Evolutionary conservation across 2,329 filamentous ascomycete species (phyloP), one percentile per base, ranked within the genome.

Genomic region (Trichophyton mentagrophytes): DNA sequence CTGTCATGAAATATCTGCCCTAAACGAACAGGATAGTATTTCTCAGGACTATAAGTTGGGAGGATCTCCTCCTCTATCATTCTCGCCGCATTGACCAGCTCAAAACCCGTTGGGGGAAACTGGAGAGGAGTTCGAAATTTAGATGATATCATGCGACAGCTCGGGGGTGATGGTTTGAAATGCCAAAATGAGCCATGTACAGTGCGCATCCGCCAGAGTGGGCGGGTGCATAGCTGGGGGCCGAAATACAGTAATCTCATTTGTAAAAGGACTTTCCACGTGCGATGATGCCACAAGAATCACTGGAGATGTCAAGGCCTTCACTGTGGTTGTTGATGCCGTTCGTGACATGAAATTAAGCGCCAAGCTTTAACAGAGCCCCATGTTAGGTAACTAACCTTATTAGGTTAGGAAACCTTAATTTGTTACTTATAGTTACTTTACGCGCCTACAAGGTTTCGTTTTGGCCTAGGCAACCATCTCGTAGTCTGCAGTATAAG

Each of bases 11-110:
- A 57, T 17, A 57, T 15, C 3, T 60, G 25, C 2, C 59, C 51
- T 17, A 60, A 47, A 8, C 27, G 36, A 25, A 47, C 51, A 20
- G 59, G 59, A 33, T 60, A 47, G 13, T 59, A 59, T n/a, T n/a
- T 42, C 4, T 46, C 22, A 5, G 36, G 7, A 1, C 15, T 13
- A n/a, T 58, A 58, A 1, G 22, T n/a, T 15, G 56, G 38, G 6
- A 58, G 56, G 6, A 20, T 46, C 36, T 58, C 56, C 15, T 58
- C 56, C 22, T 58, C 56, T 44, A 58, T 58, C 27, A 17, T 36
- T 25, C 25, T 22, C 2, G 15, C 15, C 11, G 17, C 3, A 20
- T 56, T 27, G n/a, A 56, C 17, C 20, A 15, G 1, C 17, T 56
- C 53, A 40, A 56, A 56, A 3, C 36, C 53, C 6, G 27, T 17